Conservation (phyloP, 1,284 basidiomycete species). For the Apiotrichum siamense region DNA sequence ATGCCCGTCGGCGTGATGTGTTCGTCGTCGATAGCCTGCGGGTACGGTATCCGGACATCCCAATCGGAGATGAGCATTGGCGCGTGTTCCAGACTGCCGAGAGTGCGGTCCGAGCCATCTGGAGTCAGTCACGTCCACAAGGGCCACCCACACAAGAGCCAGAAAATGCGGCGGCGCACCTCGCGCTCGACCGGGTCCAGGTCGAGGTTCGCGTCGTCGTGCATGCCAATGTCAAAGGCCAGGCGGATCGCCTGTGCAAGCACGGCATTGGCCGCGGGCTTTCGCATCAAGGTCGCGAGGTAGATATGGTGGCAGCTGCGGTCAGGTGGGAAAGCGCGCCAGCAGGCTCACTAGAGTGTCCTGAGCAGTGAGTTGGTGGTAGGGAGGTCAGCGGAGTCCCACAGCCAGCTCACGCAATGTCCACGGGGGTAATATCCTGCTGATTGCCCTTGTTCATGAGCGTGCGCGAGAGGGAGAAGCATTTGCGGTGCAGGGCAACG, state of each 20-base stretch:
- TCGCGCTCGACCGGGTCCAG: slow-evolving; percentile 25
- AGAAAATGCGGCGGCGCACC: slow-evolving; percentile 27
- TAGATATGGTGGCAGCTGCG: slow-evolving; percentile 32
- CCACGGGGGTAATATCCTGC: slow-evolving; percentile 11
- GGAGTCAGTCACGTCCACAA: not conserved
- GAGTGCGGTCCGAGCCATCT: slow-evolving; percentile 30
- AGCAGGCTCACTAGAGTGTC: slow-evolving; percentile 22
- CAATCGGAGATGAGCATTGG: slow-evolving; percentile 24
- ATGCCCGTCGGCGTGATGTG: slow-evolving; percentile 29
- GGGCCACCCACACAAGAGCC: slow-evolving; percentile 27
- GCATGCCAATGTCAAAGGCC: slow-evolving; percentile 18
- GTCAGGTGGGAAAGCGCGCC: not conserved
- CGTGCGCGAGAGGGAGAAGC: slow-evolving; percentile 18
- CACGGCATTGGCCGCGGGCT: slow-evolving; percentile 22
- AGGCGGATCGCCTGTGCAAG: slow-evolving; percentile 26
- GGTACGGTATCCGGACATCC: slow-evolving; percentile 23
- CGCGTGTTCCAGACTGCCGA: slow-evolving; percentile 20
- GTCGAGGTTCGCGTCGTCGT: slow-evolving; percentile 18
- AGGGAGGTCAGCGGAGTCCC: no score
- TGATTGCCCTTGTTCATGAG: slow-evolving; percentile 16
- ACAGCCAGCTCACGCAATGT: slow-evolving; percentile 13
- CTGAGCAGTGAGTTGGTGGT: slow-evolving; percentile 2
- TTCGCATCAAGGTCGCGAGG: slow-evolving; percentile 25
- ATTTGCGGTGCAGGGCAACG: slow-evolving; percentile 21
- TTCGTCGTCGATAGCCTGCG: slow-evolving; percentile 28